Base-by-base conservation (phyloP, 2,329 filamentous ascomycete genomes). In the Pezicula neosporulosa region DNA sequence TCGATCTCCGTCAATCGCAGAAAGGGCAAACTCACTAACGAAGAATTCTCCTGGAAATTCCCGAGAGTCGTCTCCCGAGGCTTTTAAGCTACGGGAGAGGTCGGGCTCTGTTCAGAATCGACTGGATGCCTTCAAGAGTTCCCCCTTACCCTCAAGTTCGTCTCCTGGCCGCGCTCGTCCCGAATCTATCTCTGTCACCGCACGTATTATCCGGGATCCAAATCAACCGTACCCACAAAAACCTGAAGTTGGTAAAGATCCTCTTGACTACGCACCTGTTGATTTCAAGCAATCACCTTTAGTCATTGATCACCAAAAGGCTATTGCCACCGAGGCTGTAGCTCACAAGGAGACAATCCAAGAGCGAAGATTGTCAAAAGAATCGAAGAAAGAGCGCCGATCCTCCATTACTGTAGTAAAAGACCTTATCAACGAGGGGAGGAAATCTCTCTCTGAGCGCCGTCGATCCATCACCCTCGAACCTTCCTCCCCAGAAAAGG, bases 151-250 rank as follows among this genome's bases (percentile, higher is more conserved):
- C 15, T 47, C 53, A 13, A 64, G 48, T 24, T 55, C 54, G 10
- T 33, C 30, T 37, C 57, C 67, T 6, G 66, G 72, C n/a, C 70
- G 73, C 15, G 75, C 77, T 6, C 73, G 74, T 2, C 80, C 85
- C 5, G 89, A 92, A 62, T 92, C 90, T 1, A 83, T 96, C n/a
- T 92, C 91, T 43, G 91, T 96, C 10, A 94, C 88, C 16, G 89
- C 92, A 45, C 83, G 86, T 47, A 96, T 96, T 56, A 75, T 96
- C 36, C 83, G 90, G 44, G 87, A 88, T 57, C 74, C 78, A 10
- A 67, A 65, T 18, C 73, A 79, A 33, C 66, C 66, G 18, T 70
- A 71, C 39, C 67, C 70, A 5, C 71, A 67, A 52, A 65, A 66
- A 18, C 63, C 72, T 2, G 77, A 80, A 76, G 47, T 62, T 65